Conservation (phyloP, 2,329 filamentous ascomycete genomes). For the Blumeriella jaapii region DNA sequence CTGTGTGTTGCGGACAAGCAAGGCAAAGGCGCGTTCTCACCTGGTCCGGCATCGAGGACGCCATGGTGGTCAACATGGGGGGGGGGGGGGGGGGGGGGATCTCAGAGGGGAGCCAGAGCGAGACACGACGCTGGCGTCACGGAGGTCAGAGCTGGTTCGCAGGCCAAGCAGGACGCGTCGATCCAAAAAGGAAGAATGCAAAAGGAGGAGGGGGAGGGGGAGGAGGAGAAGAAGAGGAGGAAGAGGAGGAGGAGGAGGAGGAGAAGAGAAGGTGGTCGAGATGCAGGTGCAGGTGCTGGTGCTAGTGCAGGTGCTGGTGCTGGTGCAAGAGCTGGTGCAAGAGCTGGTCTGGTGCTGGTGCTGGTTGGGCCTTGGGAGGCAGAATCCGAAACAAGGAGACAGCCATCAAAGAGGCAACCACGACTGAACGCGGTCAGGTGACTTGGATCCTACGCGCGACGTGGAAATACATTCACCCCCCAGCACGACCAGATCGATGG, state of each 20-base stretch:
- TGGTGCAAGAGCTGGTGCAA: no score
- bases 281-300: not conserved
- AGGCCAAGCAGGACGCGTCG: not conserved
- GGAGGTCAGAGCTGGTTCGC: not conserved
- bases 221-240: not conserved
- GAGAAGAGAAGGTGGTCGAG: not conserved
- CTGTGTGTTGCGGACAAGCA: not conserved
- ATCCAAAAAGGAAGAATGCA: not conserved
- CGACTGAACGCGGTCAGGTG: no score
- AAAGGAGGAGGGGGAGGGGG: not conserved
- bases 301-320: not conserved
- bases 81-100: not conserved
- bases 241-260: not conserved
- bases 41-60: slow-evolving; percentile 5
- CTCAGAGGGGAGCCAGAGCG: not conserved
- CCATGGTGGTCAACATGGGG: slow-evolving; percentile 2
- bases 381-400: not conserved
- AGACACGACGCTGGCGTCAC: no score
- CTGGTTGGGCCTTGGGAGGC: no score
- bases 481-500: no score
- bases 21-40: slow-evolving; percentile 1
- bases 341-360: no score
- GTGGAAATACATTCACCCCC: no score
- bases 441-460: no score
- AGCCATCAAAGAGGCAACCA: no score